Base-by-base conservation (phyloP, 2,329 filamentous ascomycete genomes). In the Cladosporium sp. region DNA sequence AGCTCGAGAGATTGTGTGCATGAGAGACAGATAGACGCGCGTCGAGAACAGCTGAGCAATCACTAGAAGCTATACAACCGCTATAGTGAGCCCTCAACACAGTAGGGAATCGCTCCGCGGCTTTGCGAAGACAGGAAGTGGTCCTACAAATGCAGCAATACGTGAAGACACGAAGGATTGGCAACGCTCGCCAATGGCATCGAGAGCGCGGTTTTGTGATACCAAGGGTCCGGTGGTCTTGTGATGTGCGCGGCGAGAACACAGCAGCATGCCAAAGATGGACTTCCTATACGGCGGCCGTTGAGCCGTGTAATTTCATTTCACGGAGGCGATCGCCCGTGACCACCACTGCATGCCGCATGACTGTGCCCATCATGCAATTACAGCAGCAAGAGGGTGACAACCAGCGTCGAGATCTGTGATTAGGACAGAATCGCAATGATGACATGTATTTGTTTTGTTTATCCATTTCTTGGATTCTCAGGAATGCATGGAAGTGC, bases 91-190 rank as follows among this genome's bases (percentile, higher is more conserved):
- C n/a, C 6, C 41, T 47, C 41, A 47, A 47, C 41, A 47, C 41
- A 47, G 41, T 47, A 21, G 14, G 41, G 8, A 47, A 47, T 12
- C n/a, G 41, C 4, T 47, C 41, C 41, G 41, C 41, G 41, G 41
- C 8, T 6, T 11, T 21, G 52, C 15, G 26, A 54, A 30, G 28
- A 15, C 52, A 55, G 32, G 28, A 30, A 55, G 28, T 32, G 15
- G 28, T 21, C 18, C 28, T 55, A 12, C 30, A 34, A 55, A 18
- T n/a, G 41, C 41, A 21, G 28, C 21, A 36, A 36, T 34, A 8
- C 55, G 21, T 58, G 55, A 58, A 58, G 55, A 58, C 55, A 28
- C 32, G 32, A 58, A 58, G 24, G 11, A 26, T 58, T 58, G 55
- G 55, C 55, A 58, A 58, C 55, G 34, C 32, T 58, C 55, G 28